phyloP scores from a whole-genome alignment of 352 stramenopile species.

The Pythium graminicola region DNA sequence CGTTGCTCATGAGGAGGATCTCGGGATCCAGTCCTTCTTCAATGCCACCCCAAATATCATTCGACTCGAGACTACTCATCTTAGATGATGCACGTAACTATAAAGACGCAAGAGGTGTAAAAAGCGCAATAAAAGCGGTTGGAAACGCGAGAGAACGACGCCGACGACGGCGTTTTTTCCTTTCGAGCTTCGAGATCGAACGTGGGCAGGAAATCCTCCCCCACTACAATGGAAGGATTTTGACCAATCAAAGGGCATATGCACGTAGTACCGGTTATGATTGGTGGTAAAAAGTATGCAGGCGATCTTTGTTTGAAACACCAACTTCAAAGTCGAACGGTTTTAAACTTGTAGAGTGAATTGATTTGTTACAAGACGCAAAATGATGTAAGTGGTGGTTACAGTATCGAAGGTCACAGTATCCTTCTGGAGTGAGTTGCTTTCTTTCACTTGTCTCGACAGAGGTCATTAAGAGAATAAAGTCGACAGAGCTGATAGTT shows the following conservation, averaged over 20 bases:
- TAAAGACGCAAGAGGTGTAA: neutral
- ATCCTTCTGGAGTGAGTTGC: too few relatives aligned
- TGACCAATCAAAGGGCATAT: too few relatives aligned
- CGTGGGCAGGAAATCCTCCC: slow-evolving; percentile 14
- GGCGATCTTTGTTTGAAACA: slow-evolving; percentile 20
- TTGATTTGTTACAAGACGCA: neutral
- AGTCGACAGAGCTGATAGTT: too few relatives aligned
- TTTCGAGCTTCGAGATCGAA: too few relatives aligned
- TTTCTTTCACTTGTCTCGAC: too few relatives aligned
- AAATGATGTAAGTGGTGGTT: too few relatives aligned
- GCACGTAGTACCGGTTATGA: too few relatives aligned
- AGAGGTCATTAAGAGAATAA: too few relatives aligned
- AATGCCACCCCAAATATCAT: slow-evolving; percentile 47
- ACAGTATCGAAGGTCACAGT: too few relatives aligned
- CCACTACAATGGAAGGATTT: slow-evolving; percentile 1
- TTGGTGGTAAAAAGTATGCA: slow-evolving; percentile 3
- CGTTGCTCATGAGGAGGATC: slow-evolving; percentile 92
- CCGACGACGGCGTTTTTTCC: too few relatives aligned
- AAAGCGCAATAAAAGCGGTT: too few relatives aligned
- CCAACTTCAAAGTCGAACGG: slow-evolving; percentile 14
- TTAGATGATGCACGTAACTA: slow-evolving; percentile 1
- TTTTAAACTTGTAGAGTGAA: slow-evolving; percentile 9
- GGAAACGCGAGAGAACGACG: too few relatives aligned
- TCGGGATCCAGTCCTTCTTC: slow-evolving; percentile 78
- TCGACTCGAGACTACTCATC: slow-evolving; percentile 63